A percentile compares a stretch with the other conserved stretches of the same genome.
phyloP scores from a whole-genome alignment of 306 rosid genomes.

The Quercus variabilis region DNA sequence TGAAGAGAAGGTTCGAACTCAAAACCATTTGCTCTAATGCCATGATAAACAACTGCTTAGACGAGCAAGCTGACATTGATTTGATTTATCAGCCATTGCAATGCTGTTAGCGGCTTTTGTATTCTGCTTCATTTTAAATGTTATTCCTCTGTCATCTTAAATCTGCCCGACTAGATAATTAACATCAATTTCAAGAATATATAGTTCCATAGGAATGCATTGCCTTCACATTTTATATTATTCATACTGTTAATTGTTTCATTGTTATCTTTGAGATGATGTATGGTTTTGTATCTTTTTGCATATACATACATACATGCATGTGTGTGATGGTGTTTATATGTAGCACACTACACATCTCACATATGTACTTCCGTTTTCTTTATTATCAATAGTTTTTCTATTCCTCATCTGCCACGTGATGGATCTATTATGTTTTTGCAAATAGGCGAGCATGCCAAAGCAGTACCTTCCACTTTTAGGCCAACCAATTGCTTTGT shows the following conservation, averaged over 20 bases:
- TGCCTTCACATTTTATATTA: not conserved
- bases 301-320: not conserved
- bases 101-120: not conserved
- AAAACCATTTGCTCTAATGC: too few species aligned
- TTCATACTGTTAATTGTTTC: not conserved
- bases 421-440: constrained; percentile 23
- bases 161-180: not conserved
- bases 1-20: not conserved
- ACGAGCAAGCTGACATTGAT: not conserved
- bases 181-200: not conserved
- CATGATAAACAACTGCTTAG: not conserved
- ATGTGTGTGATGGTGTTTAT: not conserved
- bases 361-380: not conserved
- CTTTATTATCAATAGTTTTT: not conserved
- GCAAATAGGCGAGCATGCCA: constrained; percentile 77
- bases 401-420: constrained; percentile 3
- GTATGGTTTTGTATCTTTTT: not conserved
- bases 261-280: not conserved
- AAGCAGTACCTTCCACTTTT: constrained; percentile 98
- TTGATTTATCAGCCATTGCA: not conserved
- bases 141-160: not conserved
- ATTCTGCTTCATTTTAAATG: not conserved
- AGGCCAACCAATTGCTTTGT: constrained; percentile 83
- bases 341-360: not conserved
- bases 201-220: not conserved